Percentiles rank a stretch among this genome's conserved stretches.
Evolutionary conservation across 2,329 filamentous ascomycete species (phyloP).

Genomic region (Cordyceps farinosa): DNA sequence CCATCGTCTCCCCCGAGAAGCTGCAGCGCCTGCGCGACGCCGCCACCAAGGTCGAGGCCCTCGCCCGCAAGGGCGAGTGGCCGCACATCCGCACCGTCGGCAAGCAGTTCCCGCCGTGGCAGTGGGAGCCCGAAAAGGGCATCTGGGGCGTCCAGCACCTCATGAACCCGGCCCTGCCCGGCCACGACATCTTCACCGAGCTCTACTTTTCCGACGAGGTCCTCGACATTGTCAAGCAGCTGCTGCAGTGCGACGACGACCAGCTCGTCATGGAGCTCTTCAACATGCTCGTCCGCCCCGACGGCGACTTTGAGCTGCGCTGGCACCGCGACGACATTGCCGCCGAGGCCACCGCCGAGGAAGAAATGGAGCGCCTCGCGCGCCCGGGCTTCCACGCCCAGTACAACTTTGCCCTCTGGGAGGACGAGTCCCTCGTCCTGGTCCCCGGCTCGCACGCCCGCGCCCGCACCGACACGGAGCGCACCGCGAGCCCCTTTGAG

Average conservation of each 20-base stretch:
- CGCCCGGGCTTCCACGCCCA: constrained; percentile 71
- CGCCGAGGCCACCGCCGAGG: constrained; percentile 58
- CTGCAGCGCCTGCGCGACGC: constrained; percentile 59
- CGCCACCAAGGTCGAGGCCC: constrained; percentile 51
- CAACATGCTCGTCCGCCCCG: constrained; percentile 77
- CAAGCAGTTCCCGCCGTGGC: constrained; percentile 90
- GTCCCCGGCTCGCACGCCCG: constrained; percentile 74
- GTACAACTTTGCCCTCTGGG: constrained; percentile 80
- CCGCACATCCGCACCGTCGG: constrained; percentile 78
- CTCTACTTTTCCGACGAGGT: constrained; percentile 70
- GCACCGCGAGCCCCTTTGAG: constrained; percentile 64
- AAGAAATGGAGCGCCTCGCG: constrained; percentile 61
- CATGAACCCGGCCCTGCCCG: constrained; percentile 67
- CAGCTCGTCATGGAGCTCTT: constrained; percentile 82
- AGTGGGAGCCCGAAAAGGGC: constrained; percentile 54
- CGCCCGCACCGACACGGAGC: constrained; percentile 66
- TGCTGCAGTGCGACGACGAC: constrained; percentile 57
- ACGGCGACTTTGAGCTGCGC: constrained; percentile 65
- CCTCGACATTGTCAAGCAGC: constrained; percentile 58
- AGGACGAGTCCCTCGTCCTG: constrained; percentile 69
- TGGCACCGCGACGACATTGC: constrained; percentile 87
- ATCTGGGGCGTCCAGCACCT: constrained; percentile 92
- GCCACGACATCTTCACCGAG: constrained; percentile 57
- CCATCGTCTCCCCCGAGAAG: constrained; percentile 54
- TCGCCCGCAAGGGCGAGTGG: constrained; percentile 70